Evolutionary conservation across 495 filamentous ascomycete genomes (phyloP), one percentile per base, ranked within the genome.

Genomic region (Podospora pseudoanserina): DNA sequence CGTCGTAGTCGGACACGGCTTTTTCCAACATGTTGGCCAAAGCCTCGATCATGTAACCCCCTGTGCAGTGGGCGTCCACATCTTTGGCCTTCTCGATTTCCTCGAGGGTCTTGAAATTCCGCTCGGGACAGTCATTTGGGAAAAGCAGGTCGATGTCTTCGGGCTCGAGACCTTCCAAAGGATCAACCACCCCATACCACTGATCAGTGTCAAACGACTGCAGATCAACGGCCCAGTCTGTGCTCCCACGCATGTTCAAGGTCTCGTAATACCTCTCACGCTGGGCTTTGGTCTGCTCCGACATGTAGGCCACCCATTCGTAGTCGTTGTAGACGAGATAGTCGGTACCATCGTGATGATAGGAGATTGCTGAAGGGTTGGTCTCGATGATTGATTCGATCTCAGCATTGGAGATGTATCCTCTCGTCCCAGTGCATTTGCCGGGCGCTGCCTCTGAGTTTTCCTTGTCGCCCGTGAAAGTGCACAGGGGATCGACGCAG

Each of bases 271-370:
- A 19, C 18, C 44, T 55, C 4, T 44, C 53, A 2, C 73, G 69
- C 4, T 54, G 53, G 1, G 19, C n/a, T 60, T 74, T 75, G 7
- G 69, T 75, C 9, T 13, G 18, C 2, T 56, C 49, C 39, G 64
- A 57, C 82, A 84, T 84, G 64, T 78, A 85, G 0, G 74, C 71
- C 1, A 83, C 80, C 79, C 79, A 83, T 7, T 82, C 69, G 7
- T 74, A 79, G n/a, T 75, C 63, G 62, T 81, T 71, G 63, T 81
- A 85, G 3, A 83, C 74, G 1, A 84, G 11, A 18, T 84, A 79
- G 65, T 83, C 71, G 9, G 77, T 79, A 65, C 77, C 26, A 23
- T 68, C 64, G 13, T 69, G 28, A 57, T 26, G 67, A 20, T 7
- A 16, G 28, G 9, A 5, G 3, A 19, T 63, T 1, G 54, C 26